These are phyloP conservation scores for Phtheirospermum japonicum DNA, from an alignment of 257 asterid genomes.

Conservation along the genomic window DNA sequence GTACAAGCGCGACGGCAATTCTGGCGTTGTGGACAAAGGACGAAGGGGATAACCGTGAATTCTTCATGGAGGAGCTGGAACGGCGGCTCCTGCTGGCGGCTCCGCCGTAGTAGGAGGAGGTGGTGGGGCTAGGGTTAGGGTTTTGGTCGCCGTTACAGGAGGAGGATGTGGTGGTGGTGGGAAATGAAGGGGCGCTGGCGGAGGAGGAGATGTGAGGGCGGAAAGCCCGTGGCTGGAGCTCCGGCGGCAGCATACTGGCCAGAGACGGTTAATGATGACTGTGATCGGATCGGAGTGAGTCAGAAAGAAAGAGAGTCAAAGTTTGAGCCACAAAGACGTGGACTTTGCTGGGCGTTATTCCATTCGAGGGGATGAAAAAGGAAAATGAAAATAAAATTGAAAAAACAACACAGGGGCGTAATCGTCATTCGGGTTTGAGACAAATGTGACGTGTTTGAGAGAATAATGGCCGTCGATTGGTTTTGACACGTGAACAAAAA, in stretches of 20 bases:
- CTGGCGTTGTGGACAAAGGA: constrained; percentile 73
- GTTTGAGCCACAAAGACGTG: constrained; percentile 31
- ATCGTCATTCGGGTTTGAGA: constrained; percentile 12
- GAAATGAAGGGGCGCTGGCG: constrained; percentile 67
- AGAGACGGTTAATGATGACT: constrained; percentile 33
- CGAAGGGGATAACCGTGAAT: constrained; percentile 65
- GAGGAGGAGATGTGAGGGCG: constrained; percentile 79
- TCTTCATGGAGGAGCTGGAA: constrained; percentile 46
- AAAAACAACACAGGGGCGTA: not conserved
- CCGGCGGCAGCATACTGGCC: constrained; percentile 85
- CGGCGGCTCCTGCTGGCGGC: constrained; percentile 32
- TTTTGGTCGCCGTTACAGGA: constrained; percentile 48
- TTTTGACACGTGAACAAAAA: not conserved
- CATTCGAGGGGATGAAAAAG: too few species aligned
- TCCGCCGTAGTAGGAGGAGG: constrained; percentile 36
- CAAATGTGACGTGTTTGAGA: constrained; percentile 26
- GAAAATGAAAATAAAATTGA: not conserved
- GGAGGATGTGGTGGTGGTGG: constrained; percentile 42
- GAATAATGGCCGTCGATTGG: constrained; percentile 27
- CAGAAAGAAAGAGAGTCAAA: constrained; percentile 33
- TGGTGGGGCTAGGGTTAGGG: constrained; percentile 63
- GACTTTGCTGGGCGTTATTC: constrained; percentile 19
- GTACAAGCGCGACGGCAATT: constrained; percentile 79
- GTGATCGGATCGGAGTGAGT: constrained; percentile 46
- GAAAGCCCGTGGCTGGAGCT: constrained; percentile 85